phyloP scores from a whole-genome alignment of 306 rosid species.

The Sphenostylis stenocarpa region DNA sequence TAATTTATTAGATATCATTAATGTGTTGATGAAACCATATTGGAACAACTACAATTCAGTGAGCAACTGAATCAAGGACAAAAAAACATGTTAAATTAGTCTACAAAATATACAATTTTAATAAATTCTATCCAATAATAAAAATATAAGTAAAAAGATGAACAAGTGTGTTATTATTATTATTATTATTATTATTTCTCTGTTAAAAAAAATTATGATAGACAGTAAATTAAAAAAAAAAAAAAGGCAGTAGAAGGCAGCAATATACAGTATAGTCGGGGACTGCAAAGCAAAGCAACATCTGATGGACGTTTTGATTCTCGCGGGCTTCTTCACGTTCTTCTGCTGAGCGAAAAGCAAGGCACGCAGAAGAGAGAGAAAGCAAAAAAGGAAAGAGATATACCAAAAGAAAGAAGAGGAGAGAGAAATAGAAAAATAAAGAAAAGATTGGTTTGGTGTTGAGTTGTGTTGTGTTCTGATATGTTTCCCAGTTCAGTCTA shows the following conservation, averaged over 20 bases:
- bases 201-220: too few relatives aligned
- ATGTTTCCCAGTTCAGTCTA: background rate
- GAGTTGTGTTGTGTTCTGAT: background rate
- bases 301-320: conserved; percentile 44
- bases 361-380: background rate
- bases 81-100: too few relatives aligned
- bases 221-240: too few relatives aligned
- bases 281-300: background rate
- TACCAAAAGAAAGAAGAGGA: background rate
- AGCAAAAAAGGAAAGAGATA: background rate
- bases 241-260: background rate
- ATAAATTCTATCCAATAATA: too few relatives aligned
- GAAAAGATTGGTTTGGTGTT: background rate
- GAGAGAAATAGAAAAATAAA: background rate
- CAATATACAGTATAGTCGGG: background rate
- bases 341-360: background rate
- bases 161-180: too few relatives aligned
- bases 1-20: too few relatives aligned
- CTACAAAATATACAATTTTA: too few relatives aligned
- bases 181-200: too few relatives aligned
- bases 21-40: too few relatives aligned
- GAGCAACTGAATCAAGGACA: too few relatives aligned
- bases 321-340: conserved; percentile 23
- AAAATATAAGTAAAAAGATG: too few relatives aligned
- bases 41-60: too few relatives aligned